A percentile compares a stretch with the other conserved stretches of the same genome.
These are phyloP conservation scores for Peziza echinospora DNA, from an alignment of 495 filamentous ascomycete species.

Conservation along the genomic window DNA sequence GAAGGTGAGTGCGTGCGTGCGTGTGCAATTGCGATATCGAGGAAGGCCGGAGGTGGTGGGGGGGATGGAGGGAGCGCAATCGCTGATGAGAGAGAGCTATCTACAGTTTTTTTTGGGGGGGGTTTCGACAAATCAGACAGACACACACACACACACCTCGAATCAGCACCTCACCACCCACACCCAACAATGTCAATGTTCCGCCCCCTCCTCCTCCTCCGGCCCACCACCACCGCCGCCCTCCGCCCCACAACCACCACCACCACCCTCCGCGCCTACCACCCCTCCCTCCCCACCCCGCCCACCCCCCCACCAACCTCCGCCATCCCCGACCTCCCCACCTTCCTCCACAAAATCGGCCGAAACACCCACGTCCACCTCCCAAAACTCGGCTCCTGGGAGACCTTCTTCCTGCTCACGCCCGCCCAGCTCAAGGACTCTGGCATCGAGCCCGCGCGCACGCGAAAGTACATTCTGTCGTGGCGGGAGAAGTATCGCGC, in stretches of 20 bases:
- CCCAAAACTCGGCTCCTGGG: conserved; percentile 70
- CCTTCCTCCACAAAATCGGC: conserved; percentile 83
- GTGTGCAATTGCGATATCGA: too few relatives aligned
- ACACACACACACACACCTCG: too few relatives aligned
- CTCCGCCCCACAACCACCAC: conserved; percentile 4
- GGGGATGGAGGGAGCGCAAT: too few relatives aligned
- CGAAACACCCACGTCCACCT: conserved; percentile 61
- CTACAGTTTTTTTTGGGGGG: too few relatives aligned
- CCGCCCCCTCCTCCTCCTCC: conserved; percentile 5
- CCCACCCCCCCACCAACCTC: conserved; percentile 49
- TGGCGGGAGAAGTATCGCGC: conserved; percentile 56
- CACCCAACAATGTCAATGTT: conserved; percentile 6
- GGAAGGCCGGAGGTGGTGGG: too few relatives aligned
- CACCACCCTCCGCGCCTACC: conserved; percentile 9
- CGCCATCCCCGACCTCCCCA: conserved; percentile 65
- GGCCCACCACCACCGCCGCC: conserved; percentile 1
- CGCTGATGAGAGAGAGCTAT: too few relatives aligned
- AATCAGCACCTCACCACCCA: neutral
- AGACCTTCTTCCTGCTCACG: conserved; percentile 59
- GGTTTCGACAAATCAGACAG: too few relatives aligned
- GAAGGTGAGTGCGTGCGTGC: too few relatives aligned
- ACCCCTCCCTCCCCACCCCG: conserved; percentile 19
- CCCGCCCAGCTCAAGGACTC: conserved; percentile 55
- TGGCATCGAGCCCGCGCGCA: conserved; percentile 67
- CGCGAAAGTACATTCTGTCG: conserved; percentile 58